These are phyloP conservation scores for Myriosclerotinia scirpicola DNA, from an alignment of 2,329 filamentous ascomycete species.

Conservation along the genomic window DNA sequence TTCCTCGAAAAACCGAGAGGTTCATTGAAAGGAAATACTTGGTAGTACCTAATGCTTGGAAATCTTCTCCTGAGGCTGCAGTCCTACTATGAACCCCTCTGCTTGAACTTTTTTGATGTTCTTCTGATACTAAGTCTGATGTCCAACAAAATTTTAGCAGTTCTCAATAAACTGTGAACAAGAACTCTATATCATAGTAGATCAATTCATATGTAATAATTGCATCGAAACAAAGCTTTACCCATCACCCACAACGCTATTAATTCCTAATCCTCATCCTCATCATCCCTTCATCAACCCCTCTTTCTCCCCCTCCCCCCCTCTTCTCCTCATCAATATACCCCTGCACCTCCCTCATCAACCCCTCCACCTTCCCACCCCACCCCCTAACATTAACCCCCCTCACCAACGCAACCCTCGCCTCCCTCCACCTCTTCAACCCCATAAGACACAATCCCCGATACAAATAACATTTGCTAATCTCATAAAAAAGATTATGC, in stretches of 20 bases:
- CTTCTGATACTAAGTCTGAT: neutral
- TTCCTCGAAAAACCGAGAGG: too few relatives aligned
- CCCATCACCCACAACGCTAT: neutral
- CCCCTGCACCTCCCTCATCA: conserved; percentile 25
- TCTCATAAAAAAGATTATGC: conserved; percentile 19
- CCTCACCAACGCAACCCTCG: conserved; percentile 27
- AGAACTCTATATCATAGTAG: neutral
- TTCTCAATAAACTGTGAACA: neutral
- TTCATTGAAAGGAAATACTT: neutral
- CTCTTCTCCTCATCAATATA: conserved; percentile 18
- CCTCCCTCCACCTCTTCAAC: conserved; percentile 28
- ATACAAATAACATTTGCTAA: conserved; percentile 28
- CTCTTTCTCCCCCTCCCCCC: neutral
- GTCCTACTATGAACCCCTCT: neutral
- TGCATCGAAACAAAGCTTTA: neutral
- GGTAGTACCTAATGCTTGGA: neutral
- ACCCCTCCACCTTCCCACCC: conserved; percentile 17
- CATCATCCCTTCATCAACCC: too few relatives aligned
- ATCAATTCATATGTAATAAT: neutral
- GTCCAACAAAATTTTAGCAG: neutral
- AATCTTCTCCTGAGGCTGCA: neutral
- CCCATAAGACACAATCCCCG: conserved; percentile 27
- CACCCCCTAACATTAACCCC: conserved; percentile 28
- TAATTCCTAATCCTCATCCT: neutral
- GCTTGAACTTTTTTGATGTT: neutral